Percentiles rank a stretch among this genome's conserved stretches.
Conservation (phyloP, 2,329 filamentous ascomycete genomes). For the Nannizziopsis barbatae region DNA sequence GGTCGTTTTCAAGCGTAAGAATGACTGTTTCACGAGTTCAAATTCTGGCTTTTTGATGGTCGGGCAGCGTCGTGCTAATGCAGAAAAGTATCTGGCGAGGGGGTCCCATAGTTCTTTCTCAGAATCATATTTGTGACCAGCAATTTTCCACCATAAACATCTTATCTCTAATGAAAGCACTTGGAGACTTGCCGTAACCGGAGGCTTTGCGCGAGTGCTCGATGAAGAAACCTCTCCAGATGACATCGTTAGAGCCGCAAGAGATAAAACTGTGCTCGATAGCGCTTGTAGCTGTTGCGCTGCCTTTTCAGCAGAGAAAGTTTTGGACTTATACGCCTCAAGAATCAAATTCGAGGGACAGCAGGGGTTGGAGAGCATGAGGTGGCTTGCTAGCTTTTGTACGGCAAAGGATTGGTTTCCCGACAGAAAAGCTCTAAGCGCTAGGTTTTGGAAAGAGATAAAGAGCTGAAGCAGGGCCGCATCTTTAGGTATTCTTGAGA, state of each 20-base stretch:
- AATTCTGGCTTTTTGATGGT: conserved; percentile 30
- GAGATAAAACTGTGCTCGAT: conserved; percentile 31
- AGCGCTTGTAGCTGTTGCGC: conserved; percentile 36
- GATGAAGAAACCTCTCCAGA: conserved; percentile 6
- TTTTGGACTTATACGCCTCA: conserved; percentile 27
- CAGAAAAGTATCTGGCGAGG: conserved; percentile 31
- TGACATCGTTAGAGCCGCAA: conserved; percentile 21
- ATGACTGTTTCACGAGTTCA: conserved; percentile 26
- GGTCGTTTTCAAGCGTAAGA: conserved; percentile 27
- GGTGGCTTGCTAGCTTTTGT: conserved; percentile 23
- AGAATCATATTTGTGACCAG: conserved; percentile 33
- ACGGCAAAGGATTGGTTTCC: conserved; percentile 26
- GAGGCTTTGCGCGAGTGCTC: conserved; percentile 22
- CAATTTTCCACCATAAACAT: conserved; percentile 33
- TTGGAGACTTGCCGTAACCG: conserved; percentile 29
- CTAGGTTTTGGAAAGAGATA: conserved; percentile 31
- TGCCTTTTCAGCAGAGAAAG: conserved; percentile 30
- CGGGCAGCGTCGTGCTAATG: conserved; percentile 27
- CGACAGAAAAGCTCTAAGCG: conserved; percentile 28
- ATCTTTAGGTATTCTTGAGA: conserved; percentile 6
- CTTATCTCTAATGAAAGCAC: conserved; percentile 34
- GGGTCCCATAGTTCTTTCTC: conserved; percentile 36
- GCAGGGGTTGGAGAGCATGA: conserved; percentile 27
- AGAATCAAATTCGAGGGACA: conserved; percentile 33
- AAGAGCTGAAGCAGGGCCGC: conserved; percentile 6